A percentile compares a stretch with the other conserved stretches of the same genome.
These are phyloP conservation scores for Eutrema salsugineum DNA, from an alignment of 441 rosid species.

Conservation along the genomic window DNA sequence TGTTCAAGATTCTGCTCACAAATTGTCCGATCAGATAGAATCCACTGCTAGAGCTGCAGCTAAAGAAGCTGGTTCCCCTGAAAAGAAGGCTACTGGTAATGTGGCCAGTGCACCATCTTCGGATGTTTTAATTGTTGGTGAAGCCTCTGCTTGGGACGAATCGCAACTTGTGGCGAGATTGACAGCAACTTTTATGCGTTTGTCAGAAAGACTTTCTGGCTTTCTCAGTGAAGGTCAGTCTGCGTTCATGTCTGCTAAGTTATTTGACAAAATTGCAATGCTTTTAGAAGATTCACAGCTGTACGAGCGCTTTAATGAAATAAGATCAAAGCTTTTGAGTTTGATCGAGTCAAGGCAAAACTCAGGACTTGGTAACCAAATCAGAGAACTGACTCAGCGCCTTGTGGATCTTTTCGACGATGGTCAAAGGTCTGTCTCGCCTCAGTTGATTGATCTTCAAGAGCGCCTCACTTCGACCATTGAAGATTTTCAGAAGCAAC, in stretches of 20 bases:
- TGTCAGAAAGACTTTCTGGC: constrained; percentile 83
- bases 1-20: constrained; percentile 46
- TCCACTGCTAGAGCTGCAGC: constrained; percentile 43
- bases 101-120: constrained; percentile 30
- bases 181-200: constrained; percentile 70
- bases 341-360: constrained; percentile 76
- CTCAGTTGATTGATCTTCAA: constrained; percentile 79
- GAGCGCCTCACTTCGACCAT: constrained; percentile 77
- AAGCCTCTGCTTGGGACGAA: constrained; percentile 69
- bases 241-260: constrained; percentile 70
- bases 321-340: constrained; percentile 63
- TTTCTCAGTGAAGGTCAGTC: constrained; percentile 86
- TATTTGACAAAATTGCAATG: constrained; percentile 80
- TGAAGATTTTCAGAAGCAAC: constrained; percentile 92
- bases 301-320: constrained; percentile 71
- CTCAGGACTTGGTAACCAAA: constrained; percentile 63
- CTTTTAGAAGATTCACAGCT: constrained; percentile 75
- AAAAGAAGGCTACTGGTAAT: constrained; percentile 25
- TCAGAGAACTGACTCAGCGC: constrained; percentile 63
- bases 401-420: constrained; percentile 79
- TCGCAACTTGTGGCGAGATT: constrained; percentile 61
- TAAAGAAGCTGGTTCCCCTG: constrained; percentile 32
- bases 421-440: constrained; percentile 81
- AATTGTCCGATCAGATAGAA: constrained; percentile 57
- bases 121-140: constrained; percentile 33